Conservation (phyloP, 129 eudicot genomes). For the Escallonia rubra region DNA sequence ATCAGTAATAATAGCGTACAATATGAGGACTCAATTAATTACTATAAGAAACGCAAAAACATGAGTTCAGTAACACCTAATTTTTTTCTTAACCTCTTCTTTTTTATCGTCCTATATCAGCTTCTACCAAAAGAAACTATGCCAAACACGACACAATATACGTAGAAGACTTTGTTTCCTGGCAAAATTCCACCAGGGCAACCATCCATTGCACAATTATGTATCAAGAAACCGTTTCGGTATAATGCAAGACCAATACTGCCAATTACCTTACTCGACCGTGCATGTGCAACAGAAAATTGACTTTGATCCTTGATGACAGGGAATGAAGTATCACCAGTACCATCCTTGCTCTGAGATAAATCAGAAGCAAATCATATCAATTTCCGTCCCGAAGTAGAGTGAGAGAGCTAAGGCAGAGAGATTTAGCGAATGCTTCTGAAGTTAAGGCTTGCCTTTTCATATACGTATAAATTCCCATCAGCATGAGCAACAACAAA, state of each 20-base stretch:
- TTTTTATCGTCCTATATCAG: too few species aligned
- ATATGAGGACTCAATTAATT: too few species aligned
- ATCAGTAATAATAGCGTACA: too few species aligned
- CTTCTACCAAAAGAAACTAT: too few species aligned
- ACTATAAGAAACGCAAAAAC: too few species aligned
- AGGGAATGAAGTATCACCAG: conserved; percentile 71
- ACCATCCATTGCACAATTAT: not conserved
- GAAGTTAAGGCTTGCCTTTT: conserved; percentile 57
- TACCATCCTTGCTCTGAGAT: conserved; percentile 58
- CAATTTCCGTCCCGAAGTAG: not conserved
- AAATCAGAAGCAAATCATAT: conserved; percentile 1
- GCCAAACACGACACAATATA: too few species aligned
- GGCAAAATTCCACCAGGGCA: not conserved
- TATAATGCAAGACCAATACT: not conserved
- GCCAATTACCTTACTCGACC: conserved; percentile 63
- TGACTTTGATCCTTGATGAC: conserved; percentile 64
- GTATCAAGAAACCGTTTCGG: not conserved
- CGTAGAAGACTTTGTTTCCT: too few species aligned
- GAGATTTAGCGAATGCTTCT: not conserved
- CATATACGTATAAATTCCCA: conserved; percentile 83
- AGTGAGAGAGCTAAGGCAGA: conserved; percentile 5
- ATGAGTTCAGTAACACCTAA: too few species aligned
- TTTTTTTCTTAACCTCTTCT: too few species aligned
- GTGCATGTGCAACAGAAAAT: conserved; percentile 77
- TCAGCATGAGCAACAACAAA: conserved; percentile 80